Conservation (phyloP, 2,329 filamentous ascomycete species). For the Paradendryphiella salina region DNA sequence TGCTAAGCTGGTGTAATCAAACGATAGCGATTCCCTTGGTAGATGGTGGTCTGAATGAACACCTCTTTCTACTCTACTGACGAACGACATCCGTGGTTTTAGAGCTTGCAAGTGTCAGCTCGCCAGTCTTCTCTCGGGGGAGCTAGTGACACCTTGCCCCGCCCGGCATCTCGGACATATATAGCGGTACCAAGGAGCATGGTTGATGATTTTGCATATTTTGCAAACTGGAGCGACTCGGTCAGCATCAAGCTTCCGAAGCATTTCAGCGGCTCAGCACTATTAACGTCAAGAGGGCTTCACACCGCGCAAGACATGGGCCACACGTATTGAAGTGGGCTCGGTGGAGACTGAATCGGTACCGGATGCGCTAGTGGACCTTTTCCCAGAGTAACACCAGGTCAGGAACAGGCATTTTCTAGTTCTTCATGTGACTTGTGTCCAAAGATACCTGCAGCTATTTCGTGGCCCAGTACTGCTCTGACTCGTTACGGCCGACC, state of each 20-base stretch:
- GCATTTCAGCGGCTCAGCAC: background rate
- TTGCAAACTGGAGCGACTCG: background rate
- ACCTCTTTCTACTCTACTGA: background rate
- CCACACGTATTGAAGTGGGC: background rate
- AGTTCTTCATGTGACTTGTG: conserved; percentile 9
- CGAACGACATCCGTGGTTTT: background rate
- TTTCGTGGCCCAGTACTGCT: background rate
- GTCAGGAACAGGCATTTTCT: conserved; percentile 9
- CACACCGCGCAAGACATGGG: conserved; percentile 3
- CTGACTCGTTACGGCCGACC: background rate
- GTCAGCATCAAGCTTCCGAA: background rate
- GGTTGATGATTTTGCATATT: background rate
- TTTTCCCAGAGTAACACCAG: conserved; percentile 2
- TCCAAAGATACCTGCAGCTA: conserved; percentile 1
- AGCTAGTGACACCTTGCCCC: too few relatives aligned
- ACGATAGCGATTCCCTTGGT: conserved; percentile 9
- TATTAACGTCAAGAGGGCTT: background rate
- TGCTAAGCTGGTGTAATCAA: conserved; percentile 1
- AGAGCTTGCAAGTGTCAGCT: background rate
- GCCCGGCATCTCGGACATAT: too few relatives aligned
- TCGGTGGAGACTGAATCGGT: conserved; percentile 9
- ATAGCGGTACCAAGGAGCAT: too few relatives aligned
- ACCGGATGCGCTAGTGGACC: conserved; percentile 9
- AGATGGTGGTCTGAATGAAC: background rate
- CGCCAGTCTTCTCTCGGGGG: background rate